A percentile compares a stretch with the other conserved stretches of the same genome.
phyloP scores from a whole-genome alignment of 805 yeast species.

The Candida insectalens region DNA sequence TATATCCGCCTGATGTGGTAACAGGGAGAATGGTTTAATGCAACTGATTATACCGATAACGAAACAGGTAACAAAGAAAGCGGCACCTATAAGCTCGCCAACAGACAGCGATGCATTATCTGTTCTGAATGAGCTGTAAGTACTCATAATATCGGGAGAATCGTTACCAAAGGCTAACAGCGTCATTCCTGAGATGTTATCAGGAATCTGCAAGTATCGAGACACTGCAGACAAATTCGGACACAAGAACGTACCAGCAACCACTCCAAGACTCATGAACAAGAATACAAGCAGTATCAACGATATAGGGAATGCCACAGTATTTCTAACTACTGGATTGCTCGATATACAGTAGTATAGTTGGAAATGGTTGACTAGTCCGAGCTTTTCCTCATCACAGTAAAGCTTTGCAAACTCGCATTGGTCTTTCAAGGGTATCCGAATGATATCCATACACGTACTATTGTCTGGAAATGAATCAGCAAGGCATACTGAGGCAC shows the following conservation, averaged over 20 bases:
- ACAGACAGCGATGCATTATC: constrained; percentile 69
- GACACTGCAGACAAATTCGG: constrained; percentile 75
- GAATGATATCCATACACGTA: background rate
- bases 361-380: constrained; percentile 19
- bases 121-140: constrained; percentile 68
- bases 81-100: constrained; percentile 88
- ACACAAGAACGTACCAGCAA: constrained; percentile 77
- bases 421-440: constrained; percentile 14
- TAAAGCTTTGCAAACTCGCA: constrained; percentile 20
- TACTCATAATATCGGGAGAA: constrained; percentile 80
- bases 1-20: constrained; percentile 5
- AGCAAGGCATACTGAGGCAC: no score
- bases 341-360: constrained; percentile 21
- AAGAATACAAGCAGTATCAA: constrained; percentile 24
- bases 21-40: constrained; percentile 51
- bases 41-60: constrained; percentile 75
- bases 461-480: no score
- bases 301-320: constrained; percentile 15
- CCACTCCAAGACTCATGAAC: constrained; percentile 62
- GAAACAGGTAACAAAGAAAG: constrained; percentile 70
- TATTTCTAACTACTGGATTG: constrained; percentile 5
- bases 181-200: constrained; percentile 80
- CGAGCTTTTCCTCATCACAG: constrained; percentile 20
- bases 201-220: constrained; percentile 53
- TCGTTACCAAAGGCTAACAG: constrained; percentile 89